Evolutionary conservation across 768 basidiomycete species (phyloP).

Genomic region (Clitopilus hobsonii): DNA sequence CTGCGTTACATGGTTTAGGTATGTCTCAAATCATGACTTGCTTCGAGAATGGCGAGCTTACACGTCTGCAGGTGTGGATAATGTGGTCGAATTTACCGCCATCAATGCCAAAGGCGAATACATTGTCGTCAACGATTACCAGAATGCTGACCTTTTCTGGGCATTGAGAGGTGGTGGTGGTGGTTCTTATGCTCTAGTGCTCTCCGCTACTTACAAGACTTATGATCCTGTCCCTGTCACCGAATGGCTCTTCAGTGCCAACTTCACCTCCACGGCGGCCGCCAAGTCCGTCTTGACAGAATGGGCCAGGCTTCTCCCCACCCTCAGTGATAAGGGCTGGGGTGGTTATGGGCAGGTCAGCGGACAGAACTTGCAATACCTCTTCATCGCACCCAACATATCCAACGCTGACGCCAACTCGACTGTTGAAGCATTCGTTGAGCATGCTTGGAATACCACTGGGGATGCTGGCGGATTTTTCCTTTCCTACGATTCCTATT

Average conservation of each 20-base stretch:
- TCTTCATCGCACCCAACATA: conserved; percentile 28
- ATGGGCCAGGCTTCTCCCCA: conserved; percentile 2
- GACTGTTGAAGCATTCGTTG: conserved; percentile 28
- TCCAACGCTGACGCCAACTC: conserved; percentile 27
- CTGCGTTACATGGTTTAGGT: conserved; percentile 40
- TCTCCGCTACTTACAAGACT: conserved; percentile 41
- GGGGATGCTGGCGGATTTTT: not conserved
- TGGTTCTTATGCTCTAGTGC: conserved; percentile 43
- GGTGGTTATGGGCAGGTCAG: conserved; percentile 29
- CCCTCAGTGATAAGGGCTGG: conserved; percentile 32
- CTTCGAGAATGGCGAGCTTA: not conserved
- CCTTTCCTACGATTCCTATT: not conserved
- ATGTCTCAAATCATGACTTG: conserved; percentile 2
- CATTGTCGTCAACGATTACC: conserved; percentile 32
- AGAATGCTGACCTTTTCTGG: conserved; percentile 46
- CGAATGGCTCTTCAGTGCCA: conserved; percentile 19
- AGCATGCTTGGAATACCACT: conserved; percentile 7
- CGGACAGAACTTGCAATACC: conserved; percentile 14
- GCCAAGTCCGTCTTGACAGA: conserved; percentile 17
- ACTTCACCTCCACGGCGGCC: conserved; percentile 23
- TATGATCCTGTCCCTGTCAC: conserved; percentile 31
- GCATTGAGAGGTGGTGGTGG: conserved; percentile 49
- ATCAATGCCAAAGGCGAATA: conserved; percentile 37
- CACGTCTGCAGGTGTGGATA: conserved; percentile 35
- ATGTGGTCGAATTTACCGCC: conserved; percentile 38